Percentiles rank a stretch among this genome's conserved stretches.
Conservation (phyloP, 176 grass and related monocot genomes). For the Musa troglodytarum region DNA sequence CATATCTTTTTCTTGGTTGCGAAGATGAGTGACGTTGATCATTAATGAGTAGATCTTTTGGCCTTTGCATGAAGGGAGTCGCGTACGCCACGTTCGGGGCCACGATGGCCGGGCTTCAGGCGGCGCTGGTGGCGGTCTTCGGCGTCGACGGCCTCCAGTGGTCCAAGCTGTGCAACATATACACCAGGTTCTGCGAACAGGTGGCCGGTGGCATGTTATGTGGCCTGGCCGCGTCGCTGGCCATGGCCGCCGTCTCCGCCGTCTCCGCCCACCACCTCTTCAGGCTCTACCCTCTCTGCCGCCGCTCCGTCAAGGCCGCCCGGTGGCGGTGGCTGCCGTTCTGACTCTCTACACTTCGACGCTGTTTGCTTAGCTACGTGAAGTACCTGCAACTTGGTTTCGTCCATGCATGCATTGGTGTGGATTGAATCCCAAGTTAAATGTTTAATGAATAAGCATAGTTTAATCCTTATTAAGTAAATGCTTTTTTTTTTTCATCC, state of each 20-base stretch:
- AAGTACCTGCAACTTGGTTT: no score
- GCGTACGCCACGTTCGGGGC: constrained; percentile 57
- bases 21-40: no score
- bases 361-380: no score
- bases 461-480: no score
- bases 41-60: neutral
- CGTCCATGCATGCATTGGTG: no score
- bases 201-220: constrained; percentile 57
- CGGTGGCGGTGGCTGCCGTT: neutral
- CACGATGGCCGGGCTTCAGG: constrained; percentile 57
- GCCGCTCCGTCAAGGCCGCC: neutral
- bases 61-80: constrained; percentile 21
- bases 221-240: constrained; percentile 27
- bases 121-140: constrained; percentile 38
- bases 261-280: constrained; percentile 76
- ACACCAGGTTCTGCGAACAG: constrained; percentile 78
- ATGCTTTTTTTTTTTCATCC: no score
- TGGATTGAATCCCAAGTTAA: no score
- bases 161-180: constrained; percentile 92
- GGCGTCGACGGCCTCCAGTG: constrained; percentile 53
- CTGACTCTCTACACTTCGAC: neutral
- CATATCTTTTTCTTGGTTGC: no score
- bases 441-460: no score
- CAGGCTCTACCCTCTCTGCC: constrained; percentile 37
- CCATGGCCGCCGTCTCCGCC: constrained; percentile 36